Evolutionary conservation across 108 stramenopile species (phyloP).

Genomic region (Aurantiochytrium sp.): DNA sequence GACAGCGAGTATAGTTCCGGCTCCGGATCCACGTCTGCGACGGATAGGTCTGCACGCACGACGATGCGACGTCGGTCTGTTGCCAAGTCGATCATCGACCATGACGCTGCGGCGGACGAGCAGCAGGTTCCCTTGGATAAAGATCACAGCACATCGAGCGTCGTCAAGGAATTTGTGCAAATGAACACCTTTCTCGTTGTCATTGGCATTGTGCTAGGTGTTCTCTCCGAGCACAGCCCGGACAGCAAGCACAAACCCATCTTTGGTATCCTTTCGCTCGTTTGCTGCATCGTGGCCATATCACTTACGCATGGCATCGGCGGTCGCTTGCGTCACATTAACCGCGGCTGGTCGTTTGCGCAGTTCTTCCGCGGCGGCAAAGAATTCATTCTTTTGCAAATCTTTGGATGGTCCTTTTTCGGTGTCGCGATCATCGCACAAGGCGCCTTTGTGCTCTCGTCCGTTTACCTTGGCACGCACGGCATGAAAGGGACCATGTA

Average conservation of each 20-base stretch:
- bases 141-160: neutral
- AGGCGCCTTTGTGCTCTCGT: neutral
- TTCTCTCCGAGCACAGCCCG: neutral
- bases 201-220: neutral
- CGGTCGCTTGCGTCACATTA: neutral
- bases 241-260: neutral
- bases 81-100: neutral
- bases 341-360: neutral
- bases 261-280: neutral
- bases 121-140: neutral
- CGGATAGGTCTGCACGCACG: too few species aligned
- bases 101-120: neutral
- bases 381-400: neutral
- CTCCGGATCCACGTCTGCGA: neutral
- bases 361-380: conserved; percentile 6
- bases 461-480: neutral
- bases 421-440: neutral
- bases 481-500: neutral
- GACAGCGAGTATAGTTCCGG: neutral
- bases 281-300: conserved; percentile 9
- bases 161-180: neutral
- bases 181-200: neutral
- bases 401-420: neutral
- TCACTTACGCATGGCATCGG: neutral
- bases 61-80: neutral